Evolutionary conservation across 768 basidiomycete genomes (phyloP), one percentile per base, ranked within the genome.

Genomic region (Rhodosporidiobolus sp.): DNA sequence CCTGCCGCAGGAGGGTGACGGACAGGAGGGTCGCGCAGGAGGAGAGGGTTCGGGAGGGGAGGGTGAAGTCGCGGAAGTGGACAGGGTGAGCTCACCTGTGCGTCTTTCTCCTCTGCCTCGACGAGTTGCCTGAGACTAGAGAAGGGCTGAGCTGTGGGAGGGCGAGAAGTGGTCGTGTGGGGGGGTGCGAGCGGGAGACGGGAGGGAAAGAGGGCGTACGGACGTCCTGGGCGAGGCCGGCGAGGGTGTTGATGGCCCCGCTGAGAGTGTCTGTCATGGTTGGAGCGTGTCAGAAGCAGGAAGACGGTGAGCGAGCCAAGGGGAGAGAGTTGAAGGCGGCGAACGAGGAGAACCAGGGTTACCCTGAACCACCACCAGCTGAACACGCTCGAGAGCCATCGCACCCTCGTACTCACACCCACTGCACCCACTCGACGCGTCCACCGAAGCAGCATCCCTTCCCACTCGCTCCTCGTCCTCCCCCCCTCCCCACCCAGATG

Each of bases 61-160:
- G 35, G 35, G 28, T 22, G 46, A n/a, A n/a, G 55, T 30, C 34
- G 14, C 26, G 56, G 28, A 26, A 22, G 48, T 30, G 48, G n/a
- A 2, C 14, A 22, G 38, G 19, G n/a, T n/a, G n/a, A 26, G 34
- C 66, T 8, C 8, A 60, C 71, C 62, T 70, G 70, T 4, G 65
- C 59, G 34, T 75, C 73, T 14, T 68, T 52, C 43, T 70, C 73
- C 38, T 70, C 73, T 0, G 69, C 73, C 11, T 67, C 53, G 10
- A 64, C 34, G 24, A 72, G 62, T 43, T 53, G 58, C 32, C 48
- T 48, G 22, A 74, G 50, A n/a, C 65, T 65, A 10, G 69, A 67
- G 8, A 70, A 53, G 0, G 69, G 50, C 14, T 67, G 62, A 0
- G 69, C 74, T 75, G 59, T 9, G 54, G 11, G 12, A n/a, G 4